Evolutionary conservation across 108 stramenopile genomes (phyloP).

Genomic region (Pseudonitzschia pungens): DNA sequence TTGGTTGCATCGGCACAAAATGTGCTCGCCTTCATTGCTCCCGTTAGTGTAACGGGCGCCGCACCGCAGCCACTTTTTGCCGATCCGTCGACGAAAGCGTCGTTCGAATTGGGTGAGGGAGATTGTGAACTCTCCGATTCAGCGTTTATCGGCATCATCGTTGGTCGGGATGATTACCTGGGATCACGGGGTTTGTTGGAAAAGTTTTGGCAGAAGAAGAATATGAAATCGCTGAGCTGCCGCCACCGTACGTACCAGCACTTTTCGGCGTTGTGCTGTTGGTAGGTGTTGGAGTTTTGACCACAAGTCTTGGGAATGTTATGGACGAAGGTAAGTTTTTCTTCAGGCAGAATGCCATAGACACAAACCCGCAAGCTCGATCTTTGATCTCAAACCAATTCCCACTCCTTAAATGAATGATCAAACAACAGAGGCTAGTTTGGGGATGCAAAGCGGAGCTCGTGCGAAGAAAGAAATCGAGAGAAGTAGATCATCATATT

Average conservation of each 20-base stretch:
- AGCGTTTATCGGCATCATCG: background rate
- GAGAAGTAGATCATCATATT: conserved; percentile 81
- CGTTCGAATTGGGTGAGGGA: background rate
- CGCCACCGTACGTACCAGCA: conserved; percentile 52
- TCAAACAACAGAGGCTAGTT: conserved; percentile 47
- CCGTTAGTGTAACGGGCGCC: background rate
- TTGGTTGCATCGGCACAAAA: background rate
- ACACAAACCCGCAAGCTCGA: no score
- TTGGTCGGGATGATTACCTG: conserved; percentile 22
- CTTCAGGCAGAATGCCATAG: background rate
- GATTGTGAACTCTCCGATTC: background rate
- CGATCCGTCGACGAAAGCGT: background rate
- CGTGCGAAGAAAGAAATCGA: conserved; percentile 87
- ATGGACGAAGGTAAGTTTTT: conserved; percentile 67
- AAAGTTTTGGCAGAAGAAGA: conserved; percentile 22
- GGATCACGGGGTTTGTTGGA: conserved; percentile 18
- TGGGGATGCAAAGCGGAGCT: conserved; percentile 80
- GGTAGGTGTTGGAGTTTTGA: conserved; percentile 79
- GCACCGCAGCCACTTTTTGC: background rate
- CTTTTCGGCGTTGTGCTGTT: conserved; percentile 71
- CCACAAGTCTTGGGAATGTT: conserved; percentile 73
- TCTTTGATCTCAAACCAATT: no score
- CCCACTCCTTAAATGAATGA: background rate
- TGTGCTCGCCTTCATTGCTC: background rate
- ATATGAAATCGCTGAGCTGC: conserved; percentile 33